Percentiles rank a stretch among this genome's conserved stretches.
Evolutionary conservation across 257 asterid genomes (phyloP).

Genomic region (Ballota nigra): DNA sequence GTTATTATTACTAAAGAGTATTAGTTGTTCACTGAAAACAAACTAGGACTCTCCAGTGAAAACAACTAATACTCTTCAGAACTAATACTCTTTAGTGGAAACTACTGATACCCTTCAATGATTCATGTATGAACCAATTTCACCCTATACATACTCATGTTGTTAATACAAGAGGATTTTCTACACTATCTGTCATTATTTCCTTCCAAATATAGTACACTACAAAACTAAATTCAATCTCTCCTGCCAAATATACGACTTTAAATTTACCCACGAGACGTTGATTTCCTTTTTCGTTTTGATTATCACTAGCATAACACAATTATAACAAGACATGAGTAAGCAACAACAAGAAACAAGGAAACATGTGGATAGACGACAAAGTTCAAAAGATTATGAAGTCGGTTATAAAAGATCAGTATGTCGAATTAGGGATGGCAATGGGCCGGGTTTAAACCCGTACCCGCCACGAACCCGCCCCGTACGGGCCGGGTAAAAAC

Average conservation of each 20-base stretch:
- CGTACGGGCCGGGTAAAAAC: no score
- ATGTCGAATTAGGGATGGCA: no score
- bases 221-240: not conserved
- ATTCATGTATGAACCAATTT: no score
- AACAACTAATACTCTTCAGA: no score
- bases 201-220: not conserved
- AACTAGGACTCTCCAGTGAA: no score
- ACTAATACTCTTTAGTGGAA: no score
- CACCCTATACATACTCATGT: no score
- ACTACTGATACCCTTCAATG: no score
- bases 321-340: not conserved
- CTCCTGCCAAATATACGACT: not conserved
- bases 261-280: not conserved
- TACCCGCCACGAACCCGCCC: no score
- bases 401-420: not conserved
- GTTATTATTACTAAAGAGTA: no score
- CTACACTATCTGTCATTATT: not conserved
- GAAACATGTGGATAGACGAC: not conserved
- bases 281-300: not conserved
- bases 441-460: no score
- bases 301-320: not conserved
- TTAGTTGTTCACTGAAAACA: no score
- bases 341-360: not conserved
- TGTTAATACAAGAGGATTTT: not conserved
- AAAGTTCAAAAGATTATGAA: not conserved